Percentiles rank a stretch among this genome's conserved stretches.
These are phyloP conservation scores for Trichosporon coremiiforme DNA, from an alignment of 1,284 basidiomycete species.

Conservation along the genomic window DNA sequence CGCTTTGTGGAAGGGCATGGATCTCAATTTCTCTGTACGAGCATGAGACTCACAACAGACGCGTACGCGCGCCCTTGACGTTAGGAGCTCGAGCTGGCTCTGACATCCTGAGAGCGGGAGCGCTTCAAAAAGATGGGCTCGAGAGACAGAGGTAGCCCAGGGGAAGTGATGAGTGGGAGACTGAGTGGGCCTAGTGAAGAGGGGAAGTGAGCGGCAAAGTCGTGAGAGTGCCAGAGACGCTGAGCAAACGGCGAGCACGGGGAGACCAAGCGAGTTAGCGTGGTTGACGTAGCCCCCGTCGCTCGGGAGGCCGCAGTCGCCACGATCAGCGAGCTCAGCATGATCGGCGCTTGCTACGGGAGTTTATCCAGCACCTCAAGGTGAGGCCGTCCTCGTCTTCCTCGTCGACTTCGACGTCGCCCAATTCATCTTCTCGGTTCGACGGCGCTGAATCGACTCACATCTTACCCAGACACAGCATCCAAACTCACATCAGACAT, in stretches of 20 bases:
- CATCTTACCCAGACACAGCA: neutral
- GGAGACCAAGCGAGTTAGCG: neutral
- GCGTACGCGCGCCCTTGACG: neutral
- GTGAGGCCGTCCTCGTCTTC: neutral
- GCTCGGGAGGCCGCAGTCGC: neutral
- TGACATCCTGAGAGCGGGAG: neutral
- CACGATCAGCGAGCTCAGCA: neutral
- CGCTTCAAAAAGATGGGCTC: neutral
- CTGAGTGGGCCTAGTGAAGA: neutral
- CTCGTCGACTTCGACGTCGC: neutral
- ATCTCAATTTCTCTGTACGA: too few species aligned
- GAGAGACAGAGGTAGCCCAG: neutral
- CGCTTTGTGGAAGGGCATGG: too few species aligned
- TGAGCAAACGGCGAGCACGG: neutral
- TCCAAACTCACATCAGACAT: neutral
- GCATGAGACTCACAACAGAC: neutral
- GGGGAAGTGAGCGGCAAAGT: neutral
- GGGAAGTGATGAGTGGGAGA: neutral
- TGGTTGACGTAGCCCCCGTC: neutral
- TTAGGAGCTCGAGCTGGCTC: neutral
- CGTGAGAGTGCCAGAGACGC: neutral
- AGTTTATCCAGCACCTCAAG: neutral
- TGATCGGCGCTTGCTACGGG: neutral
- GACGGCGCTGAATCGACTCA: neutral
- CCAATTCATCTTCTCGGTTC: too few species aligned